These are phyloP conservation scores for Rhododendron kiyosumense DNA, from an alignment of 148 eudicot species.

Conservation along the genomic window DNA sequence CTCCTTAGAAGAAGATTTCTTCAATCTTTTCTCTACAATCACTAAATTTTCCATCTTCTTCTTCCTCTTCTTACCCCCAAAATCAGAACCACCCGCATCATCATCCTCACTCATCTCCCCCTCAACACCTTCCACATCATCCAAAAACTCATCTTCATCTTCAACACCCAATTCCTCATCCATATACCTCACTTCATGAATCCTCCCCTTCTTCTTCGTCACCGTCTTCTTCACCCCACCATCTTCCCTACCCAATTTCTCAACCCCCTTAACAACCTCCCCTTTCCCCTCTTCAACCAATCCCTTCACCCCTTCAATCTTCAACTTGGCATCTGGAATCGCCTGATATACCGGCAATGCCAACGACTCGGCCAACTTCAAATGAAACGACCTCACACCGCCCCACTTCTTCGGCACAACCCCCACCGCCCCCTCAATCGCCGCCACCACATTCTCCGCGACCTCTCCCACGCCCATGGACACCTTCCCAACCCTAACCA, in stretches of 20 bases:
- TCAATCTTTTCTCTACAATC: background rate
- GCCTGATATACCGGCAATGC: conserved; percentile 78
- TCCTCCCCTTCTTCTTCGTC: conserved; percentile 68
- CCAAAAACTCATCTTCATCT: background rate
- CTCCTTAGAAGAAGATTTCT: background rate
- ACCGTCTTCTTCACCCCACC: conserved; percentile 40
- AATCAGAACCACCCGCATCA: background rate
- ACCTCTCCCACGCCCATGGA: conserved; percentile 49
- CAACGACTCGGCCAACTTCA: conserved; percentile 72
- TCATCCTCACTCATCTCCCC: background rate
- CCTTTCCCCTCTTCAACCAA: conserved; percentile 5
- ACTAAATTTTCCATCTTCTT: background rate
- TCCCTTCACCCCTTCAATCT: conserved; percentile 32
- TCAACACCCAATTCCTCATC: conserved; percentile 31
- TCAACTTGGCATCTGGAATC: conserved; percentile 61
- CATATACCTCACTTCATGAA: conserved; percentile 81
- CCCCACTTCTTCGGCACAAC: conserved; percentile 61
- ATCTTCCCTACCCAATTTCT: conserved; percentile 17
- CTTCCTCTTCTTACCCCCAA: conserved; percentile 3
- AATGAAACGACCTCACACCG: conserved; percentile 62
- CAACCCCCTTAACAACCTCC: conserved; percentile 12
- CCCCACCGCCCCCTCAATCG: conserved; percentile 47
- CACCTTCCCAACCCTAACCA: conserved; percentile 52
- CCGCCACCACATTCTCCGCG: conserved; percentile 64
- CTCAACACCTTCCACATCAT: conserved; percentile 1